Evolutionary conservation across 805 yeast genomes (phyloP).

Genomic region (Candida piceae): DNA sequence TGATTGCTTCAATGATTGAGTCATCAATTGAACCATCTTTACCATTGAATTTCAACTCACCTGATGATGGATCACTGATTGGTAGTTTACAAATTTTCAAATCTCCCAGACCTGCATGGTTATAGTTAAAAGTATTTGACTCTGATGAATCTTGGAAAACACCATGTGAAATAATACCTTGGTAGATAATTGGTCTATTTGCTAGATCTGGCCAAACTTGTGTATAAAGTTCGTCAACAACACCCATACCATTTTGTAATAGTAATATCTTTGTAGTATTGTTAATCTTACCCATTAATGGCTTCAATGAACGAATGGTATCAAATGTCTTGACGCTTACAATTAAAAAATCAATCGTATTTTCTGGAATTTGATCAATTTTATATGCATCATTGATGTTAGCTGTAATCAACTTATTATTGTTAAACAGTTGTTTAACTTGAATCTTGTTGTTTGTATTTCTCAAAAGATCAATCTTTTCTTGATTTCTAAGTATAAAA

Average conservation of each 20-base stretch:
- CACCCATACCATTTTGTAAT: slow-evolving; percentile 87
- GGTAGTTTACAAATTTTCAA: slow-evolving; percentile 58
- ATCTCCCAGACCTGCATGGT: slow-evolving; percentile 71
- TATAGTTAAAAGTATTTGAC: slow-evolving; percentile 36
- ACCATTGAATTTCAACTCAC: background rate
- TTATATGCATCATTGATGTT: slow-evolving; percentile 13
- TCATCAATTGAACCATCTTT: slow-evolving; percentile 17
- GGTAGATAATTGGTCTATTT: slow-evolving; percentile 53
- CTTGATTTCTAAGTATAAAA: slow-evolving; percentile 24
- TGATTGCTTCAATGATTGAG: slow-evolving; percentile 20
- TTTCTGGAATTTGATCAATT: slow-evolving; percentile 17
- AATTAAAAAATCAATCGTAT: slow-evolving; percentile 36
- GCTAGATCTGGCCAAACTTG: slow-evolving; percentile 47
- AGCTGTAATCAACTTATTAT: slow-evolving; percentile 8
- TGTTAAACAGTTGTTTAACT: slow-evolving; percentile 23
- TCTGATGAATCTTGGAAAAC: slow-evolving; percentile 42
- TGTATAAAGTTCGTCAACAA: slow-evolving; percentile 44
- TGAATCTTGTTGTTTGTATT: slow-evolving; percentile 14
- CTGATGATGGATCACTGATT: slow-evolving; percentile 16
- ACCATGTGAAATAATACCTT: slow-evolving; percentile 84
- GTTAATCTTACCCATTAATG: slow-evolving; percentile 45
- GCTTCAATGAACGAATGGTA: slow-evolving; percentile 57
- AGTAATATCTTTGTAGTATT: slow-evolving; percentile 53
- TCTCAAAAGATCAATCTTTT: slow-evolving; percentile 18
- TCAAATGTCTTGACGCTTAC: slow-evolving; percentile 80